A percentile compares a stretch with the other conserved stretches of the same genome.
phyloP scores from a whole-genome alignment of 345 rosid species.

The Moringa oleifera region DNA sequence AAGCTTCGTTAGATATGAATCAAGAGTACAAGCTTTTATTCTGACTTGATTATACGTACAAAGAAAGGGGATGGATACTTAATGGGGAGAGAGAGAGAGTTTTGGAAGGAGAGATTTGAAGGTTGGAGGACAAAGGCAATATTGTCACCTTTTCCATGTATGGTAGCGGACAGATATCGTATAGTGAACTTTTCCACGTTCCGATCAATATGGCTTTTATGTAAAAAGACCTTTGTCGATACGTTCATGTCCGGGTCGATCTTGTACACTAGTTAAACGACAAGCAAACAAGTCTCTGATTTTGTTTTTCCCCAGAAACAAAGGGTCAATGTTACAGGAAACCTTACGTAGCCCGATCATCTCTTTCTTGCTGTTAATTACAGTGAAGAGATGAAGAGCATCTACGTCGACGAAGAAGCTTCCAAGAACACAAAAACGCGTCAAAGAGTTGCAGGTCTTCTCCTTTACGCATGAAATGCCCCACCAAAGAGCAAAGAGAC shows the following conservation, averaged over 20 bases:
- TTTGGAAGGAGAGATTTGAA: neutral
- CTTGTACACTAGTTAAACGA: conserved; percentile 13
- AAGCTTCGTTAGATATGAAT: too few species aligned
- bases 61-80: too few species aligned
- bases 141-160: conserved; percentile 4
- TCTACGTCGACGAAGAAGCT: conserved; percentile 32
- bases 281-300: conserved; percentile 23
- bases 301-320: conserved; percentile 5
- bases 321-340: neutral
- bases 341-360: neutral
- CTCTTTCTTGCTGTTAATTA: conserved; percentile 14
- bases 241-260: conserved; percentile 20
- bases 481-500: conserved; percentile 38
- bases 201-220: too few species aligned
- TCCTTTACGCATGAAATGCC: conserved; percentile 14
- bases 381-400: conserved; percentile 18
- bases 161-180: neutral
- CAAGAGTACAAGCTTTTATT: too few species aligned
- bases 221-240: conserved; percentile 20
- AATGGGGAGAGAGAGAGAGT: neutral
- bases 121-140: neutral
- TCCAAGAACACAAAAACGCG: conserved; percentile 38
- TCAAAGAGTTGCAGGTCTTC: conserved; percentile 9
- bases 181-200: neutral
- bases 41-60: too few species aligned